Conservation (phyloP, 805 yeast species). For the Candida dendrica region DNA sequence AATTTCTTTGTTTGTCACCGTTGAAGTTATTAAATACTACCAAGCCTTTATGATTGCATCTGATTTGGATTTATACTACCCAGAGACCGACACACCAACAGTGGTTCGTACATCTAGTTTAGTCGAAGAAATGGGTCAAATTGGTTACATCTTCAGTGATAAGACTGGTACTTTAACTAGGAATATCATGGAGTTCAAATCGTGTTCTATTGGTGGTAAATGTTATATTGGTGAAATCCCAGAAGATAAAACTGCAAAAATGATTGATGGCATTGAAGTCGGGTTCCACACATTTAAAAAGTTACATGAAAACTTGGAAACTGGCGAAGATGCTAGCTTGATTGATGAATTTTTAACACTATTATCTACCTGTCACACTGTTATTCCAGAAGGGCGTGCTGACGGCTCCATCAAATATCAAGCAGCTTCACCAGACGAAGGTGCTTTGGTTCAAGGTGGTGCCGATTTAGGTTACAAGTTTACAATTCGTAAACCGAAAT, state of each 20-base stretch:
- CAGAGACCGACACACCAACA: conserved; percentile 67
- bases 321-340: conserved; percentile 45
- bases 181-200: conserved; percentile 80
- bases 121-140: conserved; percentile 80
- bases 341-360: conserved; percentile 69
- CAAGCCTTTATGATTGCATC: conserved; percentile 78
- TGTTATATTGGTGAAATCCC: conserved; percentile 62
- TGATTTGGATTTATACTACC: conserved; percentile 66
- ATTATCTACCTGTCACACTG: conserved; percentile 74
- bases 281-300: conserved; percentile 66
- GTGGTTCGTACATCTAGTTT: conserved; percentile 82
- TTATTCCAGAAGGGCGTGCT: conserved; percentile 60
- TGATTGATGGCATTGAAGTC: conserved; percentile 48
- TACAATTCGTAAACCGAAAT: conserved; percentile 58
- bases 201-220: conserved; percentile 67
- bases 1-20: conserved; percentile 72
- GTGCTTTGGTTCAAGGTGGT: conserved; percentile 78
- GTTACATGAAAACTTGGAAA: conserved; percentile 49
- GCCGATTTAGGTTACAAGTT: conserved; percentile 70
- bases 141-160: conserved; percentile 78
- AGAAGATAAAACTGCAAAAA: conserved; percentile 42
- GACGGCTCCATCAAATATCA: conserved; percentile 50
- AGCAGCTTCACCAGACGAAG: conserved; percentile 86
- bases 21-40: conserved; percentile 75
- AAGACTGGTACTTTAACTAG: conserved; percentile 83